phyloP scores from a whole-genome alignment of 768 basidiomycete species.

The Naematelia aurantialba region DNA sequence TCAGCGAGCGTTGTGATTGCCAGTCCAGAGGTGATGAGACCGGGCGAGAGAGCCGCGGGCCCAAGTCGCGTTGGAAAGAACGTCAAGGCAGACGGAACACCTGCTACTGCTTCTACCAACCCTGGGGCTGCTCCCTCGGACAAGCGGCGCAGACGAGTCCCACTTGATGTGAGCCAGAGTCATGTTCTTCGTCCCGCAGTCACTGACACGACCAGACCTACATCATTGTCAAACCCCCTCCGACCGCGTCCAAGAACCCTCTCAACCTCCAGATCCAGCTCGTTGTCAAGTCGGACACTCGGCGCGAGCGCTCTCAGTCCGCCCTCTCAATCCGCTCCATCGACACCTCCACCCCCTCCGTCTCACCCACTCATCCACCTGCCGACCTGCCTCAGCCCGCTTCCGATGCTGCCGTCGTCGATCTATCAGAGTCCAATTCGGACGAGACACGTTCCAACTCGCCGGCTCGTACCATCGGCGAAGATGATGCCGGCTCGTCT shows the following conservation, averaged over 20 bases:
- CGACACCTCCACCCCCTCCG: slow-evolving; percentile 1
- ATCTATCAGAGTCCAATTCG: background rate
- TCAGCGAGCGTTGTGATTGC: slow-evolving; percentile 14
- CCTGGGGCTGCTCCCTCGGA: background rate
- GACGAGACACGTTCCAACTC: background rate
- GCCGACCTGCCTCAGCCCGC: background rate
- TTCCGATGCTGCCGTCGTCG: background rate
- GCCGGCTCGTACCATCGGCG: background rate
- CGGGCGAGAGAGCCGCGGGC: slow-evolving; percentile 2
- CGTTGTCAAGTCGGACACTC: slow-evolving; percentile 51
- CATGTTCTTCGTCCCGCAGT: background rate
- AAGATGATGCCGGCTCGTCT: background rate
- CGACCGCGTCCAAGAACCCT: slow-evolving; percentile 76
- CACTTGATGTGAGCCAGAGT: slow-evolving; percentile 8
- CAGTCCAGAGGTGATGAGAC: background rate
- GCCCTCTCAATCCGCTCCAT: slow-evolving; percentile 1
- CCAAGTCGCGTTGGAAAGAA: slow-evolving; percentile 6
- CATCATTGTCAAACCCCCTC: slow-evolving; percentile 86
- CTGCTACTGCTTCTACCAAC: slow-evolving; percentile 5
- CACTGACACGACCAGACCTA: slow-evolving; percentile 61
- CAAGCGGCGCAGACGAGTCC: background rate
- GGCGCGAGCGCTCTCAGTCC: slow-evolving; percentile 25
- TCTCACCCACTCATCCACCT: background rate
- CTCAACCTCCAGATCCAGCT: slow-evolving; percentile 89
- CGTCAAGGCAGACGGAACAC: slow-evolving; percentile 7